Percentiles rank a stretch among this genome's conserved stretches.
Conservation (phyloP, 164 flowering plant genomes). For the Stephania japonica region DNA sequence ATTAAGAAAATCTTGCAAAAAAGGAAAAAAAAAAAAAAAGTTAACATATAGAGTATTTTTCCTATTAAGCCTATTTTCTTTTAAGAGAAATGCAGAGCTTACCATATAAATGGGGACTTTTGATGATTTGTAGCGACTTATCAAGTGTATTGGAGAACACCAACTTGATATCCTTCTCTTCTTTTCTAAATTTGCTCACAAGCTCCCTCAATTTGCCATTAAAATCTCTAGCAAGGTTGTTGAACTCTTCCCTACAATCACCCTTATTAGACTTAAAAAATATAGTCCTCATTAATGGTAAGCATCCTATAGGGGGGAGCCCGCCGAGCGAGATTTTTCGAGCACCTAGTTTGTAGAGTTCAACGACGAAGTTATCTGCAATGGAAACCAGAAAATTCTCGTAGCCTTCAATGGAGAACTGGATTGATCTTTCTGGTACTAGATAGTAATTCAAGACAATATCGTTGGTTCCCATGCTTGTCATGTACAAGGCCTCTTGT, state of each 20-base stretch:
- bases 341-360: constrained; percentile 11
- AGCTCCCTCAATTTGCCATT: constrained; percentile 1
- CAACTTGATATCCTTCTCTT: neutral
- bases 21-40: too few species aligned
- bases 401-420: constrained; percentile 13
- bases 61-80: too few species aligned
- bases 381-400: constrained; percentile 3
- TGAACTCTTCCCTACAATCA: constrained; percentile 7
- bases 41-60: too few species aligned
- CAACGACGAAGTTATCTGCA: constrained; percentile 3
- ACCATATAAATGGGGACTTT: constrained; percentile 10
- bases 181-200: neutral
- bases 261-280: neutral
- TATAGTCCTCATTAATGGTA: constrained; percentile 3
- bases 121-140: neutral
- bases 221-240: constrained; percentile 10
- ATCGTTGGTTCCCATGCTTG: constrained; percentile 16
- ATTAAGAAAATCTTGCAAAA: too few species aligned
- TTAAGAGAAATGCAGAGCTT: neutral
- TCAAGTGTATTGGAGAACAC: constrained; percentile 1
- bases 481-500: constrained; percentile 9
- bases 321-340: constrained; percentile 11
- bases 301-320: constrained; percentile 16
- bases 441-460: constrained; percentile 6
- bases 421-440: neutral